Evolutionary conservation across 495 filamentous ascomycete species (phyloP).

Genomic region (Penicillium steckii): DNA sequence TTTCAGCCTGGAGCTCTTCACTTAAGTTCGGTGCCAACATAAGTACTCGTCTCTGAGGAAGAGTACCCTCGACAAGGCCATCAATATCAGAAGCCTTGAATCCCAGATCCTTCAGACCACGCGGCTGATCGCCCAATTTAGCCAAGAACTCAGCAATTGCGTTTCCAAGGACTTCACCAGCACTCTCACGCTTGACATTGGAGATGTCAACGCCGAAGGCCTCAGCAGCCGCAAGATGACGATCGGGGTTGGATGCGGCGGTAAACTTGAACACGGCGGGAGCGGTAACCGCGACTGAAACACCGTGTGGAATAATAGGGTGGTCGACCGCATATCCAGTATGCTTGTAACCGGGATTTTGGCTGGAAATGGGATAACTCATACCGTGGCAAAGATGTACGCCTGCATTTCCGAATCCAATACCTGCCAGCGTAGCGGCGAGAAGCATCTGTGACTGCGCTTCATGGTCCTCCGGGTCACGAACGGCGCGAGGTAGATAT

Average conservation of each 20-base stretch:
- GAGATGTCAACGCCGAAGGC: constrained; percentile 86
- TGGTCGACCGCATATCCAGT: constrained; percentile 70
- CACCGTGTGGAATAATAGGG: constrained; percentile 92
- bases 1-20: constrained; percentile 59
- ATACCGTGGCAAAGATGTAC: constrained; percentile 98
- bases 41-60: constrained; percentile 85
- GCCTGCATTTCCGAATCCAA: constrained; percentile 96
- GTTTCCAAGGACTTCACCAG: constrained; percentile 81
- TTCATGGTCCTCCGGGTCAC: constrained; percentile 85
- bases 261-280: constrained; percentile 95
- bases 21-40: constrained; percentile 86
- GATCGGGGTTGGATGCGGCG: constrained; percentile 82
- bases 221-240: constrained; percentile 86
- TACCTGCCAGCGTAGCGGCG: constrained; percentile 88
- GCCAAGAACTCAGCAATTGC: constrained; percentile 77
- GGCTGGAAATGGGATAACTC: constrained; percentile 91
- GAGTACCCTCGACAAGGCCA: constrained; percentile 84
- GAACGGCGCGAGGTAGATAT: constrained; percentile 83
- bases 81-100: constrained; percentile 74
- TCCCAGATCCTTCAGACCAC: constrained; percentile 78
- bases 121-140: constrained; percentile 84
- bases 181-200: constrained; percentile 80
- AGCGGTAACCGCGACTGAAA: constrained; percentile 90
- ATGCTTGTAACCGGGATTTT: constrained; percentile 89
- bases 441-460: constrained; percentile 94